phyloP scores from a whole-genome alignment of 2,329 filamentous ascomycete genomes.

The Aspergillus sojae region DNA sequence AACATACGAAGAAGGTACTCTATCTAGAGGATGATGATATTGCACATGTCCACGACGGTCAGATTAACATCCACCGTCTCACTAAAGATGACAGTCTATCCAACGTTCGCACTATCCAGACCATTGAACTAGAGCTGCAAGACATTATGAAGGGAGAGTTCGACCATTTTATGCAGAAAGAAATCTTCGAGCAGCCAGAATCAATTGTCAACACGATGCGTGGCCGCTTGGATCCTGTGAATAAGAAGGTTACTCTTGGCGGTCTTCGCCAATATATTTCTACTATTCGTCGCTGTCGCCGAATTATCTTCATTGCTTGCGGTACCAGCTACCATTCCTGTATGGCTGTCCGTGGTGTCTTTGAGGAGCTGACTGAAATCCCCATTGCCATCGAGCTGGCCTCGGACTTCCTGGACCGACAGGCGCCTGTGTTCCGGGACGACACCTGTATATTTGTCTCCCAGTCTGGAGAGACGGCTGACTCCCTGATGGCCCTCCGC shows the following conservation, averaged over 20 bases:
- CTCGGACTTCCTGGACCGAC: slow-evolving; percentile 95
- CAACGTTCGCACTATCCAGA: slow-evolving; percentile 98
- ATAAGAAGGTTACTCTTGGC: slow-evolving; percentile 94
- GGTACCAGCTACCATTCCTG: slow-evolving; percentile 98
- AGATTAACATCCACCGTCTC: slow-evolving; percentile 97
- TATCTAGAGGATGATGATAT: slow-evolving; percentile 99
- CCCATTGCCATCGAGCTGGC: slow-evolving; percentile 95
- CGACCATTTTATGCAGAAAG: slow-evolving; percentile 99
- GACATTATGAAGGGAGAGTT: slow-evolving; percentile 99
- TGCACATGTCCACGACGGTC: slow-evolving; percentile 98
- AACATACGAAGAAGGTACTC: slow-evolving; percentile 99
- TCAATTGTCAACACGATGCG: slow-evolving; percentile 99
- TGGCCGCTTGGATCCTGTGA: slow-evolving; percentile 89
- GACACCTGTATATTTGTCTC: slow-evolving; percentile 99
- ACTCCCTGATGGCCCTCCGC: slow-evolving; percentile 93
- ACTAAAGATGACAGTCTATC: slow-evolving; percentile 96
- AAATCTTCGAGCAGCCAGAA: slow-evolving; percentile 99
- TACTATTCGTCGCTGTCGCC: slow-evolving; percentile 93
- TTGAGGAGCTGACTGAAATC: slow-evolving; percentile 97
- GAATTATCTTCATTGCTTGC: slow-evolving; percentile 98
- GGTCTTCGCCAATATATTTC: slow-evolving; percentile 94
- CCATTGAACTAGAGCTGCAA: slow-evolving; percentile 96
- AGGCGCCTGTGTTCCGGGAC: slow-evolving; percentile 98
- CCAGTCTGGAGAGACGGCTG: slow-evolving; percentile 96
- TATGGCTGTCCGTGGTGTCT: slow-evolving; percentile 97